These are phyloP conservation scores for Aspergillus flavus DNA, from an alignment of 2,329 filamentous ascomycete genomes.

Conservation along the genomic window DNA sequence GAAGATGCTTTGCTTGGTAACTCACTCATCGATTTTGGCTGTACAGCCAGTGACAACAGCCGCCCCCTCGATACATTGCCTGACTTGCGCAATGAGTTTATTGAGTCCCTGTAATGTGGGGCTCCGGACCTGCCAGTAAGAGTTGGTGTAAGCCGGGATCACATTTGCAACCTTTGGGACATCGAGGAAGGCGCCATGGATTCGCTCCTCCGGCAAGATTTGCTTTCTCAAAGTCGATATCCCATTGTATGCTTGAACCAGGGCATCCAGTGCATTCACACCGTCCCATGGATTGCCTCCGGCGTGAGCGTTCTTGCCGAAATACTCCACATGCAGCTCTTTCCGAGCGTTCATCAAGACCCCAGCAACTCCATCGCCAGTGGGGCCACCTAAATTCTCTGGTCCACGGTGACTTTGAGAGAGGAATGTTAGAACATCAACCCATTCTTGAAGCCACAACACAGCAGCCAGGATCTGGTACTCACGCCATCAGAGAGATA, in stretches of 20 bases:
- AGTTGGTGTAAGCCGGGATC: conserved; percentile 55
- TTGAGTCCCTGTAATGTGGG: conserved; percentile 46
- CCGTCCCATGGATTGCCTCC: conserved; percentile 62
- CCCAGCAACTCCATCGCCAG: conserved; percentile 23
- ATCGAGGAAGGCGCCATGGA: conserved; percentile 58
- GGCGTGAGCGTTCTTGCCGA: conserved; percentile 59
- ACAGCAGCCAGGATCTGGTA: background rate
- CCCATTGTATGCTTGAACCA: conserved; percentile 50
- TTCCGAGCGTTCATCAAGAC: conserved; percentile 38
- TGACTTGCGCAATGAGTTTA: too few relatives aligned
- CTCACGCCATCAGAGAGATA: conserved; percentile 47
- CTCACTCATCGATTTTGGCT: too few relatives aligned
- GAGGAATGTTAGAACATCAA: too few relatives aligned
- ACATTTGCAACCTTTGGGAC: conserved; percentile 59
- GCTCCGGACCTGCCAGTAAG: conserved; percentile 51
- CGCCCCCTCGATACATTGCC: too few relatives aligned
- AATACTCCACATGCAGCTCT: conserved; percentile 46
- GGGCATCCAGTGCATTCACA: conserved; percentile 61
- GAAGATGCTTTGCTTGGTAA: too few relatives aligned
- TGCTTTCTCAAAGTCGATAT: conserved; percentile 60
- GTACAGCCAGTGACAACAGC: too few relatives aligned
- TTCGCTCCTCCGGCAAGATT: conserved; percentile 53
- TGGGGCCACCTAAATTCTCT: conserved; percentile 24
- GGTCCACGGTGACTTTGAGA: conserved; percentile 29
- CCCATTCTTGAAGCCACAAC: too few relatives aligned